These are phyloP conservation scores for Caryopteris hybrid DNA, from an alignment of 305 asterid genomes.

Conservation along the genomic window DNA sequence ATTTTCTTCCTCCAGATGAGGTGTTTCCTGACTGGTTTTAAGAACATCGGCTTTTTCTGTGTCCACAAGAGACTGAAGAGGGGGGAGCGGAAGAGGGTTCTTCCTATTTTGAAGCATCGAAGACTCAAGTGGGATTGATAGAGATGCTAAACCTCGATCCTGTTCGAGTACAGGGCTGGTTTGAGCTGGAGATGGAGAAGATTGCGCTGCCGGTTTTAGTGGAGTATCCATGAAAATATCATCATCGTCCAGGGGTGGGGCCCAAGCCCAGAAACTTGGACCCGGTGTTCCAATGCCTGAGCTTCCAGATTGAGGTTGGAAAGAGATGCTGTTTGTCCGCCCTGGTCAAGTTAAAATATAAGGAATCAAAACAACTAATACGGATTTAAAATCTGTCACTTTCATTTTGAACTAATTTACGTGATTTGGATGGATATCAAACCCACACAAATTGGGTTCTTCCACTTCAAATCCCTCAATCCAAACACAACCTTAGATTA, in stretches of 20 bases:
- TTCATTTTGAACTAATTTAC: no score
- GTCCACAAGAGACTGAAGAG: constrained; percentile 63
- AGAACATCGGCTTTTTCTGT: constrained; percentile 31
- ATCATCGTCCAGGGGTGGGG: constrained; percentile 56
- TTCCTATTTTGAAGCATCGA: constrained; percentile 34
- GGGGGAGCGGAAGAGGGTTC: constrained; percentile 49
- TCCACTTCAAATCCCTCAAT: no score
- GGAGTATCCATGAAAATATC: constrained; percentile 14
- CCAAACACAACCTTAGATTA: background rate
- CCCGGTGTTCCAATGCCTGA: constrained; percentile 61
- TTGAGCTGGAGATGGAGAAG: constrained; percentile 36
- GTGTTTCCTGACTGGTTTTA: constrained; percentile 30
- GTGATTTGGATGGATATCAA: no score
- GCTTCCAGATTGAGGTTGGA: constrained; percentile 32
- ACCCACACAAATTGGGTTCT: no score
- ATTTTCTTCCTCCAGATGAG: constrained; percentile 59
- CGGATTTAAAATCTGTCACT: no score
- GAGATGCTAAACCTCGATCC: constrained; percentile 46
- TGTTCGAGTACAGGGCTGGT: constrained; percentile 59
- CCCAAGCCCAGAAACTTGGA: constrained; percentile 93
- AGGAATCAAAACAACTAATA: no score
- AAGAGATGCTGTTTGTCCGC: constrained; percentile 25
- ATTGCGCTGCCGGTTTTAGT: constrained; percentile 33
- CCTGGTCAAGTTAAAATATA: constrained; percentile 37
- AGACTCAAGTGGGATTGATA: constrained; percentile 73